Percentiles rank a stretch among this genome's conserved stretches.
These are phyloP conservation scores for Groenewaldozyma auringiensis DNA, from an alignment of 1,139 yeast genomes.

Conservation along the genomic window DNA sequence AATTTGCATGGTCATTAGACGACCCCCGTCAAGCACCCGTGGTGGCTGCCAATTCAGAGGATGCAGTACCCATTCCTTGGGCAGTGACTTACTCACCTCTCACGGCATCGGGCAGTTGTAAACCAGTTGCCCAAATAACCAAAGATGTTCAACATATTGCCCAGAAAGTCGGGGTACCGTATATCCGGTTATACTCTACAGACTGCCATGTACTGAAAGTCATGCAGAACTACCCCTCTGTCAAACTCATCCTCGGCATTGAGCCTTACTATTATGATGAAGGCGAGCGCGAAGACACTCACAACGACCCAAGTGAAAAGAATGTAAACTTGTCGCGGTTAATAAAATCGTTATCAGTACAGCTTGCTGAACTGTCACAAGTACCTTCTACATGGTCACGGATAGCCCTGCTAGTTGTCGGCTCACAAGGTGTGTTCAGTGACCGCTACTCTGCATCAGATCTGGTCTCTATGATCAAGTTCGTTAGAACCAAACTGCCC, in stretches of 20 bases:
- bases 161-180: conserved; percentile 29
- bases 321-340: conserved; percentile 3
- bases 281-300: conserved; percentile 5
- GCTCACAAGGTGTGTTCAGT: conserved; percentile 24
- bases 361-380: conserved; percentile 16
- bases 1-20: background rate
- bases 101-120: conserved; percentile 64
- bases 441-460: conserved; percentile 20
- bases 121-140: conserved; percentile 50
- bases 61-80: conserved; percentile 33
- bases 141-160: conserved; percentile 49
- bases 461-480: conserved; percentile 22
- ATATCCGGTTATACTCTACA: conserved; percentile 21
- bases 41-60: background rate
- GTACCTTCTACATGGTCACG: conserved; percentile 15
- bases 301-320: conserved; percentile 1
- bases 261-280: conserved; percentile 19
- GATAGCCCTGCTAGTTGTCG: conserved; percentile 23
- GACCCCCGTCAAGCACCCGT: background rate
- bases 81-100: conserved; percentile 86
- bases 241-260: conserved; percentile 22
- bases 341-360: conserved; percentile 16
- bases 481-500: conserved; percentile 15
- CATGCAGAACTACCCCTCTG: conserved; percentile 10
- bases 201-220: conserved; percentile 24